A percentile compares a stretch with the other conserved stretches of the same genome.
Conservation (phyloP, 1,139 yeast species). For the Lodderomyces orthopsilosis region DNA sequence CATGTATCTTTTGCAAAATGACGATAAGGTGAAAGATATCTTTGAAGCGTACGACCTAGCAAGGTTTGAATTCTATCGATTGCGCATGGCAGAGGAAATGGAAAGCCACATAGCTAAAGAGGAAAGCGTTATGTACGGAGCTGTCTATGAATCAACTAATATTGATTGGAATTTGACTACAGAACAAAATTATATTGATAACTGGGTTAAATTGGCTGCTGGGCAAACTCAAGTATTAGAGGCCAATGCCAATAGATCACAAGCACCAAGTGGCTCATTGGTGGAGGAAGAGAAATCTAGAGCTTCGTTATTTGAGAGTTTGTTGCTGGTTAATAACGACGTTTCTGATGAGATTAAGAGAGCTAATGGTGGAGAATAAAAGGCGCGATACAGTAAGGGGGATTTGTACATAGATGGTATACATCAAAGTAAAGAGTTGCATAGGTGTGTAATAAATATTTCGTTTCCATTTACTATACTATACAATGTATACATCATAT, state of each 20-base stretch:
- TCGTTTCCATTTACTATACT: too few species aligned
- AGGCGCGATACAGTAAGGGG: too few species aligned
- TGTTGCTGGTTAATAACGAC: constrained; percentile 4
- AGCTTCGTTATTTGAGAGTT: constrained; percentile 21
- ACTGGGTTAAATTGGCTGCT: constrained; percentile 73
- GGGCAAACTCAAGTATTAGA: constrained; percentile 50
- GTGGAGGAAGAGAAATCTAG: constrained; percentile 19
- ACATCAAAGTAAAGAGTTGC: too few species aligned
- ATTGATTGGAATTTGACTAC: constrained; percentile 65
- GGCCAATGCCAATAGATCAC: constrained; percentile 38
- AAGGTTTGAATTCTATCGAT: constrained; percentile 79
- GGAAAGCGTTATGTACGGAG: constrained; percentile 84
- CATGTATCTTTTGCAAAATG: constrained; percentile 55
- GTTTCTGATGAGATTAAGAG: not conserved
- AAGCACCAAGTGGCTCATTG: constrained; percentile 24
- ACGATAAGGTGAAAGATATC: constrained; percentile 20
- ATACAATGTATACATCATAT: too few species aligned
- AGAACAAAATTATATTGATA: constrained; percentile 69
- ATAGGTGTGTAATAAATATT: too few species aligned
- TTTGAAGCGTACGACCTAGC: constrained; percentile 81
- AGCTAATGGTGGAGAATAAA: not conserved
- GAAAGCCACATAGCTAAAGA: constrained; percentile 73
- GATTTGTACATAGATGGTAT: not conserved
- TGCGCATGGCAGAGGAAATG: constrained; percentile 82
- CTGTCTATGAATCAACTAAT: constrained; percentile 55